phyloP scores from a whole-genome alignment of 768 basidiomycete genomes.

The Leucocoprinus sp. region DNA sequence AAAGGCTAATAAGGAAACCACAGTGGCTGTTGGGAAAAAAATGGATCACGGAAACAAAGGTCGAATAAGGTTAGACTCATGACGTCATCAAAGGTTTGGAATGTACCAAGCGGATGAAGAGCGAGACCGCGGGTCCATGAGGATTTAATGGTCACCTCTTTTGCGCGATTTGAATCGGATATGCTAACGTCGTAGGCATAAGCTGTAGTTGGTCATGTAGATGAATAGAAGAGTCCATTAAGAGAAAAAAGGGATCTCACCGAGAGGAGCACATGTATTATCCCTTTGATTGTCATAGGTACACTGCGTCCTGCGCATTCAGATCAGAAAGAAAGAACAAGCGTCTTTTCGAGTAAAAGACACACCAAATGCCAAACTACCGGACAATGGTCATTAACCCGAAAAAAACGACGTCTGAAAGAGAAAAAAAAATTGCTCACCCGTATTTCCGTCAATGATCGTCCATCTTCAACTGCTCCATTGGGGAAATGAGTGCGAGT shows the following conservation, averaged over 20 bases:
- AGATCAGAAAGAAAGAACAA: not conserved
- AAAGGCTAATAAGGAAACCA: constrained; percentile 56
- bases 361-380: constrained; percentile 69
- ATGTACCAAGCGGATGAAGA: constrained; percentile 67
- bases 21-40: constrained; percentile 29
- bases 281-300: constrained; percentile 35
- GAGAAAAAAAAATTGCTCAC: constrained; percentile 30
- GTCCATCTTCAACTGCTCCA: constrained; percentile 18
- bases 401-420: constrained; percentile 1
- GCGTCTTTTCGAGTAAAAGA: not conserved
- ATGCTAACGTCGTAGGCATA: constrained; percentile 49
- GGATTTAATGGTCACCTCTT: constrained; percentile 34
- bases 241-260: constrained; percentile 29
- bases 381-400: constrained; percentile 2
- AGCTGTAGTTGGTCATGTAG: constrained; percentile 22
- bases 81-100: not conserved
- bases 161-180: constrained; percentile 22
- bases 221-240: not conserved
- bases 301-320: constrained; percentile 49
- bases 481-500: constrained; percentile 44
- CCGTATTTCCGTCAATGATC: constrained; percentile 36
- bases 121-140: constrained; percentile 71
- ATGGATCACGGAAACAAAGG: not conserved
- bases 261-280: constrained; percentile 39
- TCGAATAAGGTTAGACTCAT: not conserved